phyloP scores from a whole-genome alignment of 345 rosid genomes.

The Citrus medica region DNA sequence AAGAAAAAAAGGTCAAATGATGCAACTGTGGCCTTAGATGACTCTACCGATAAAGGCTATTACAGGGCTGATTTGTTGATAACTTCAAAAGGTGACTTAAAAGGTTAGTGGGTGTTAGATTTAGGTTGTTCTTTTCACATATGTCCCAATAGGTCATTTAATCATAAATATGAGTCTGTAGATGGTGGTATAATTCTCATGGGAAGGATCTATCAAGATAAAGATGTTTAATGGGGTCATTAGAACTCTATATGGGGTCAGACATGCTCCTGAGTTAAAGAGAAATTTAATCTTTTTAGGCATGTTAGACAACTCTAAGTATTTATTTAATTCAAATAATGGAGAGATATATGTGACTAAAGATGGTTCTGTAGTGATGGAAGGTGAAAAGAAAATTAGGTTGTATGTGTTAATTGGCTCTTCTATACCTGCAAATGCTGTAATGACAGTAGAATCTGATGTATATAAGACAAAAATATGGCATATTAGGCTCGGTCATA shows the following conservation, averaged over 20 bases:
- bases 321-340: background rate
- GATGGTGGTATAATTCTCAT: background rate
- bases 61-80: no score
- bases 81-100: no score
- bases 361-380: background rate
- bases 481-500: background rate
- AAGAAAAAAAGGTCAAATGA: fast-evolving
- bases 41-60: no score
- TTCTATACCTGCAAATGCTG: background rate
- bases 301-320: background rate
- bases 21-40: no score
- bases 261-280: background rate
- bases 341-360: background rate
- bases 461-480: background rate
- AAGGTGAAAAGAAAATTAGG: background rate
- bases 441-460: background rate
- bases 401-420: background rate
- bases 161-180: no score
- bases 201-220: background rate
- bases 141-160: no score
- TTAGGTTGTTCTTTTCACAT: no score
- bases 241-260: background rate
- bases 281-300: background rate
- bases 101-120: no score
- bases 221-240: background rate